A percentile compares a stretch with the other conserved stretches of the same genome.
These are phyloP conservation scores for Candolleomyces aberdarensis DNA, from an alignment of 768 basidiomycete genomes.

Conservation along the genomic window DNA sequence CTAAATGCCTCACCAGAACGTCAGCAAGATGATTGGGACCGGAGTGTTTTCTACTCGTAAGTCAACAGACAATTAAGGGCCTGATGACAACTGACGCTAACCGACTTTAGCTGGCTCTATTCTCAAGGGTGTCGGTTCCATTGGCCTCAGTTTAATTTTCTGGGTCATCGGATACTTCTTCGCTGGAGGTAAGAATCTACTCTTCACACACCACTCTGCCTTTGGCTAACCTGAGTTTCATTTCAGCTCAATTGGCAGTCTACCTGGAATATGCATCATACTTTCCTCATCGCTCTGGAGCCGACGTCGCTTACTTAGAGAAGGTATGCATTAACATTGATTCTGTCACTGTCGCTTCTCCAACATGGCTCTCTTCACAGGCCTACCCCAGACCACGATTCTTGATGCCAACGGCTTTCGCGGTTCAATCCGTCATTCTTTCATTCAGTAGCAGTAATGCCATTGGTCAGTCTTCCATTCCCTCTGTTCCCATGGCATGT, in stretches of 20 bases:
- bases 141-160: constrained; percentile 36
- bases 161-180: constrained; percentile 39
- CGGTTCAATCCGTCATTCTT: constrained; percentile 36
- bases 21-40: constrained; percentile 38
- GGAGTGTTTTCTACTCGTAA: constrained; percentile 32
- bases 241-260: constrained; percentile 30
- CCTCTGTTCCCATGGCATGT: neutral
- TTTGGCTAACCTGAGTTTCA: neutral
- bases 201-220: neutral
- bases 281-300: constrained; percentile 48
- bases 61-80: neutral
- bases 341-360: too few species aligned
- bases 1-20: constrained; percentile 19
- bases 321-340: constrained; percentile 22
- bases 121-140: constrained; percentile 33
- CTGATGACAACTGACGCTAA: neutral
- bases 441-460: constrained; percentile 38
- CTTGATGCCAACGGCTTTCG: constrained; percentile 41
- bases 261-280: constrained; percentile 45
- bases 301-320: constrained; percentile 46
- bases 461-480: constrained; percentile 22
- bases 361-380: constrained; percentile 11
- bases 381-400: constrained; percentile 41
- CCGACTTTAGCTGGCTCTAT: constrained; percentile 30
- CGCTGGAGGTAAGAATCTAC: constrained; percentile 25